Percentiles rank a stretch among this genome's conserved stretches.
These are phyloP conservation scores for Podaxis sp. DNA, from an alignment of 768 basidiomycete species.

Conservation along the genomic window DNA sequence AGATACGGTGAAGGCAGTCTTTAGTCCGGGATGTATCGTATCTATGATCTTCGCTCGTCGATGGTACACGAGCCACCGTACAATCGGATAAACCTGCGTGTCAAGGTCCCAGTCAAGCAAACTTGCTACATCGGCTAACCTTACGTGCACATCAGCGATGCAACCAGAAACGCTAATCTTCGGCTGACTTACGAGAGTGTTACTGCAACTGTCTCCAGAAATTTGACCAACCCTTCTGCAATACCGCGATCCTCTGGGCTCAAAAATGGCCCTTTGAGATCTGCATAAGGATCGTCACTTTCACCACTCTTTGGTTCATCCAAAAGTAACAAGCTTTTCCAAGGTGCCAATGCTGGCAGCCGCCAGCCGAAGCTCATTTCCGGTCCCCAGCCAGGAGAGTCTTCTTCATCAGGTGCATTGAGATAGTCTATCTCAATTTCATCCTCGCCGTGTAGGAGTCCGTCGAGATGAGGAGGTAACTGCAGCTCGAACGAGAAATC, in stretches of 20 bases:
- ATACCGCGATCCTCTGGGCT: conserved; percentile 61
- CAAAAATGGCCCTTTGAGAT: conserved; percentile 54
- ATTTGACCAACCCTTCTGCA: conserved; percentile 69
- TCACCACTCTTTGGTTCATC: conserved; percentile 44
- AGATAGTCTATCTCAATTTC: conserved; percentile 50
- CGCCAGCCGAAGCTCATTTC: conserved; percentile 72
- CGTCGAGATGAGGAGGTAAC: conserved; percentile 76
- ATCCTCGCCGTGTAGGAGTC: conserved; percentile 62
- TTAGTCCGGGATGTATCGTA: conserved; percentile 70
- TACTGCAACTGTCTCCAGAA: conserved; percentile 69
- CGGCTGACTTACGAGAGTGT: conserved; percentile 64
- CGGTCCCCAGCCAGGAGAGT: conserved; percentile 54
- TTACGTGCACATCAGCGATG: conserved; percentile 21
- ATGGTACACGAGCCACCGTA: conserved; percentile 88
- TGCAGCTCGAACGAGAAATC: conserved; percentile 81
- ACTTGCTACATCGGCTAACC: conserved; percentile 75
- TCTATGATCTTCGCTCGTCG: conserved; percentile 88
- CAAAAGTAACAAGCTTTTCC: conserved; percentile 85
- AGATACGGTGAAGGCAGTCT: conserved; percentile 78
- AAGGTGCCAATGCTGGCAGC: conserved; percentile 73
- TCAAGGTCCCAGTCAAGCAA: conserved; percentile 82
- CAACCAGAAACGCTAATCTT: neutral
- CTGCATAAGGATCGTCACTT: conserved; percentile 50
- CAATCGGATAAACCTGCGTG: conserved; percentile 82
- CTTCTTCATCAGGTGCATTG: conserved; percentile 49